Evolutionary conservation across 2,329 filamentous ascomycete species (phyloP).

Genomic region (Fusarium continuum): DNA sequence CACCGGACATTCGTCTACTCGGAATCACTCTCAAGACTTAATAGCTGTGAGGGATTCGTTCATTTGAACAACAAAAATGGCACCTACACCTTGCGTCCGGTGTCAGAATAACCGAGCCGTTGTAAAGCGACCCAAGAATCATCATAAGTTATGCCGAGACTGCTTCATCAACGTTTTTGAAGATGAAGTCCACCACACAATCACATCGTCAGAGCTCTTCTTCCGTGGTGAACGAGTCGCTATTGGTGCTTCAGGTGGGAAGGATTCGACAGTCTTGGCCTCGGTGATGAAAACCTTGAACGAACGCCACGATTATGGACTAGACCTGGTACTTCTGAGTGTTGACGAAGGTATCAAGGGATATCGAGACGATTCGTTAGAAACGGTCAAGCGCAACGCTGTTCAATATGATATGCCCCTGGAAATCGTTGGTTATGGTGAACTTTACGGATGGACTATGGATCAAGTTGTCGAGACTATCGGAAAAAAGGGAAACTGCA

Average conservation of each 20-base stretch:
- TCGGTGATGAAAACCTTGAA: constrained; percentile 95
- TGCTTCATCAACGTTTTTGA: constrained; percentile 93
- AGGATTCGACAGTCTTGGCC: constrained; percentile 95
- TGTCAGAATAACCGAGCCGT: constrained; percentile 83
- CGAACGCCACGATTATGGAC: constrained; percentile 84
- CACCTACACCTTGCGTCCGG: constrained; percentile 77
- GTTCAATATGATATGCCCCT: constrained; percentile 90
- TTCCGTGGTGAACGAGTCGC: constrained; percentile 84
- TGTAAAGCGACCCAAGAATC: constrained; percentile 93
- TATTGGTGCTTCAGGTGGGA: constrained; percentile 95
- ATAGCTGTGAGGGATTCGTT: too few relatives aligned
- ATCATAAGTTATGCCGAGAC: constrained; percentile 87
- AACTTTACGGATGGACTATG: constrained; percentile 99
- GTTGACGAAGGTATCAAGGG: constrained; percentile 98
- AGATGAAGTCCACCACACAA: constrained; percentile 92
- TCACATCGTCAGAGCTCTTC: constrained; percentile 83
- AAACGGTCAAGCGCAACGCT: constrained; percentile 96
- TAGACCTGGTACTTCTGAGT: constrained; percentile 86
- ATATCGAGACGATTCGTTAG: constrained; percentile 93
- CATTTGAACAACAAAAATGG: constrained; percentile 65
- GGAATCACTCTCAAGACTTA: too few relatives aligned
- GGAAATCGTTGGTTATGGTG: constrained; percentile 90
- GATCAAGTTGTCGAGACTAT: constrained; percentile 96
- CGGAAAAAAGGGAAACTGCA: constrained; percentile 98
- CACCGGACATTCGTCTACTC: too few relatives aligned